Percentiles rank a stretch among this genome's conserved stretches.
phyloP scores from a whole-genome alignment of 805 yeast genomes.

The Ogataea pignaliae region DNA sequence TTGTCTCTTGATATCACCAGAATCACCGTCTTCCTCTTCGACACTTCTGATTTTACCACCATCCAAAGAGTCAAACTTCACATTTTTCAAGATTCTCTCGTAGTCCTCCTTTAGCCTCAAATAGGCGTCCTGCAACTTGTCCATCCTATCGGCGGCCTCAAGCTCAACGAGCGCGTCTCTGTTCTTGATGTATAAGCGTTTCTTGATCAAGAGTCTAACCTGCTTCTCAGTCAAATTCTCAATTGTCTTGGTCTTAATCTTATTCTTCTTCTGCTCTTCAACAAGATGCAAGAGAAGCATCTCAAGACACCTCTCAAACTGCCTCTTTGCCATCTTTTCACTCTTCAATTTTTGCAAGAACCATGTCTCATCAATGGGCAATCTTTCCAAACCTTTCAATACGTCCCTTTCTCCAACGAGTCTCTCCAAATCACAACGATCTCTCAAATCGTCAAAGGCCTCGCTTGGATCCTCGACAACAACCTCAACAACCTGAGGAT shows the following conservation, averaged over 20 bases:
- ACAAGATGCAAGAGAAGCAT: slow-evolving; percentile 53
- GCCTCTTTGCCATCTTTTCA: slow-evolving; percentile 70
- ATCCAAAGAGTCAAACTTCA: slow-evolving; percentile 10
- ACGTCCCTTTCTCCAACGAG: slow-evolving; percentile 32
- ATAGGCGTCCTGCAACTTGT: slow-evolving; percentile 74
- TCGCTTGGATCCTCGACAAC: slow-evolving; percentile 95
- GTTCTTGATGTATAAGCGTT: slow-evolving; percentile 72
- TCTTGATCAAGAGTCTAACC: slow-evolving; percentile 62
- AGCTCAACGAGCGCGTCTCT: slow-evolving; percentile 68
- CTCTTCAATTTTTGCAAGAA: slow-evolving; percentile 31
- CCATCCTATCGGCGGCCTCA: slow-evolving; percentile 58
- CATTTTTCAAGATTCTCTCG: slow-evolving; percentile 43
- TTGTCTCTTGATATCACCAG: background rate
- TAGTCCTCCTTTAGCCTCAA: slow-evolving; percentile 69
- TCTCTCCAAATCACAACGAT: slow-evolving; percentile 66
- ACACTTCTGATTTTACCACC: slow-evolving; percentile 5
- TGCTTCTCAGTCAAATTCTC: slow-evolving; percentile 28
- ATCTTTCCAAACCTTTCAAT: slow-evolving; percentile 24
- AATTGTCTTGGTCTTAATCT: slow-evolving; percentile 6
- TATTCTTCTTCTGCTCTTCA: slow-evolving; percentile 19
- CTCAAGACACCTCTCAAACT: slow-evolving; percentile 72
- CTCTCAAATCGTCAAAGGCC: slow-evolving; percentile 85
- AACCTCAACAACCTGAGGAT: slow-evolving; percentile 55
- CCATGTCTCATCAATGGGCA: slow-evolving; percentile 35
- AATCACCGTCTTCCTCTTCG: background rate